phyloP scores from a whole-genome alignment of 2,329 filamentous ascomycete species.

The Fragosphaeria purpurea region DNA sequence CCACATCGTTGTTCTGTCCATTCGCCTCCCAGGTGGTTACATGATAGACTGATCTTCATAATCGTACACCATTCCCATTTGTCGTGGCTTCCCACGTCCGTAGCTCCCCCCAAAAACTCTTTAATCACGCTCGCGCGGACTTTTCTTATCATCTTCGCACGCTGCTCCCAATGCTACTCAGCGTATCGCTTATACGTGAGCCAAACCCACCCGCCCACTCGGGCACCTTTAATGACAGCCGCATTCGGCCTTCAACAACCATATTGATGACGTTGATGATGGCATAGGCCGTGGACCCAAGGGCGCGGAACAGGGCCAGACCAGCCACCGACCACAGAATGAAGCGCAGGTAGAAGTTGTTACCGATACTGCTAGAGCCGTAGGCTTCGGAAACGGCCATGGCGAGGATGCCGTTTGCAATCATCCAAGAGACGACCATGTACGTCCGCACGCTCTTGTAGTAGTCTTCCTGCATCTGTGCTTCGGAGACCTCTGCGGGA shows the following conservation, averaged over 20 bases:
- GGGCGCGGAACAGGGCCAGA: conserved; percentile 76
- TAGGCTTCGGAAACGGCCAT: conserved; percentile 92
- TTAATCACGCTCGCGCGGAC: too few relatives aligned
- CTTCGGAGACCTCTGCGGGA: conserved; percentile 49
- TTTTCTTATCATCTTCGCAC: conserved; percentile 20
- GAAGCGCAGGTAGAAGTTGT: conserved; percentile 86
- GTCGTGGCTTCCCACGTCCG: neutral
- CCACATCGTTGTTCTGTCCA: neutral
- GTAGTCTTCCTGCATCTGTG: conserved; percentile 93
- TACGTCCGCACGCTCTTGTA: conserved; percentile 96
- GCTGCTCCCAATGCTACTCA: conserved; percentile 40
- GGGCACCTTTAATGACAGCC: conserved; percentile 45
- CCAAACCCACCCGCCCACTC: conserved; percentile 36
- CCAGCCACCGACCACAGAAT: conserved; percentile 86
- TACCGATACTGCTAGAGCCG: conserved; percentile 55
- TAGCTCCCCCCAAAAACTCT: neutral
- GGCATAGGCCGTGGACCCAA: conserved; percentile 73
- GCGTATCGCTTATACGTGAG: conserved; percentile 33
- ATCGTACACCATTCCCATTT: neutral
- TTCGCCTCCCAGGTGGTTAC: too few relatives aligned
- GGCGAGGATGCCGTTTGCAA: conserved; percentile 80
- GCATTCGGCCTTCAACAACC: conserved; percentile 74
- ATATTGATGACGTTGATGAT: conserved; percentile 76
- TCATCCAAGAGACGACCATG: conserved; percentile 94
- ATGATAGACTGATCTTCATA: neutral